Evolutionary conservation across 306 rosid genomes (phyloP).

Genomic region (Abrus precatorius): DNA sequence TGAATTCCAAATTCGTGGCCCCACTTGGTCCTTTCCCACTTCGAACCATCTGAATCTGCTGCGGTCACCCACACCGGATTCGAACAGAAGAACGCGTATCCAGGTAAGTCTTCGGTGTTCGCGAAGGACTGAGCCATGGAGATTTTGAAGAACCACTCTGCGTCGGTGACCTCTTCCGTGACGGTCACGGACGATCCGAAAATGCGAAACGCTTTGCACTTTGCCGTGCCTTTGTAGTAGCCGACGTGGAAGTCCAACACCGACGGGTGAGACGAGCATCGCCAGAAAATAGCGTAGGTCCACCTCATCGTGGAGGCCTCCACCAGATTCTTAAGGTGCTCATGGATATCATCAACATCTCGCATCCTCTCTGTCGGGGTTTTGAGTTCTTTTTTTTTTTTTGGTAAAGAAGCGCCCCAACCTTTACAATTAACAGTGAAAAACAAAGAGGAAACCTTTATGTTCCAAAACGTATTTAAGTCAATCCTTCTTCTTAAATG

Average conservation of each 20-base stretch:
- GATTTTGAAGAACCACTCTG: slow-evolving; percentile 78
- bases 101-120: slow-evolving; percentile 61
- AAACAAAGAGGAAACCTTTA: too few species aligned
- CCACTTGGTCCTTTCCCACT: slow-evolving; percentile 65
- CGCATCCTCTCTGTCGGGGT: too few species aligned
- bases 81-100: slow-evolving; percentile 56
- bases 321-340: slow-evolving; percentile 36
- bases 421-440: too few species aligned
- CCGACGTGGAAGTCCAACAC: slow-evolving; percentile 71
- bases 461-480: too few species aligned
- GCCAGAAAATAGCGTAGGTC: slow-evolving; percentile 85
- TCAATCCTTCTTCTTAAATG: too few species aligned
- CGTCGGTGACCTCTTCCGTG: slow-evolving; percentile 54
- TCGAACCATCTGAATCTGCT: slow-evolving; percentile 41
- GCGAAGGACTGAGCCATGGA: slow-evolving; percentile 70
- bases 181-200: slow-evolving; percentile 52
- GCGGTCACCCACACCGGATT: slow-evolving; percentile 65
- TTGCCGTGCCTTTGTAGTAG: slow-evolving; percentile 56
- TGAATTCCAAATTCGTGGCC: slow-evolving; percentile 65
- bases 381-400: too few species aligned
- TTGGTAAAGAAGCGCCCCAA: too few species aligned
- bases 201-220: slow-evolving; percentile 50
- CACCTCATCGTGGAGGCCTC: slow-evolving; percentile 62
- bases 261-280: slow-evolving; percentile 57
- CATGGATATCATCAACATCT: background rate